Evolutionary conservation across 331 rosid species (phyloP), one percentile per base, ranked within the genome.

Genomic region (Pyrus hybrid): DNA sequence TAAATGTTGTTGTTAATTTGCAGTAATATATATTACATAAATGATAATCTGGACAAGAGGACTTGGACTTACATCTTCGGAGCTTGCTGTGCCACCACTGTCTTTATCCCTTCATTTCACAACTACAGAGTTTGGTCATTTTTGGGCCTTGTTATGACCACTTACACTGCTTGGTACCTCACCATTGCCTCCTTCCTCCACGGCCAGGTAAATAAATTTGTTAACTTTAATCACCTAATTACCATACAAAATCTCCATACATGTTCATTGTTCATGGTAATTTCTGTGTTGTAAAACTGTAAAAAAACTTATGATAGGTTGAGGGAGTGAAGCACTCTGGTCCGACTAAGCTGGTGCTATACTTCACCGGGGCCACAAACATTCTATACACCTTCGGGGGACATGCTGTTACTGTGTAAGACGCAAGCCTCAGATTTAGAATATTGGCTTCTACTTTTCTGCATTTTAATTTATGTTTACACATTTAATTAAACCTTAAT

Each of bases 351-450:
- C 21, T 94, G 85, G 97, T 92, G 73, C 86, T 94, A 9, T 94
- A 94, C 85, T 94, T 94, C 85, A 94, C 99, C 0, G 99, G 99
- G 87, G 91, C 99, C 91, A 94, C 99, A 77, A 94, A 94, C 97
- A 94, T 94, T 90, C 99, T 94, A 81, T 94, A 94, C 90, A 94
- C 99, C 68, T 94, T 94, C 35, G 99, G 99, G 80, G 99, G 99
- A 76, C 99, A 94, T 85, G 99, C 99, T 70, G 99, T 94, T 72
- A 94, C 99, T 82, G 99, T 94, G 99, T 94, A 92, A 87, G 96
- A 86, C 89, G 78, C 2, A 21, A 22, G 9, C 66, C 80, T 37
- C 65, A 16, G 60, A 75, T 76, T 32, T 73, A 30, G 13, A 70
- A 73, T 80, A 74, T 32, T 60, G 57, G 37, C 9, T 73, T 58